Percentiles rank a stretch among this genome's conserved stretches.
Evolutionary conservation across 2,329 filamentous ascomycete genomes (phyloP).

Genomic region (Aspergillus pseudonomiae): DNA sequence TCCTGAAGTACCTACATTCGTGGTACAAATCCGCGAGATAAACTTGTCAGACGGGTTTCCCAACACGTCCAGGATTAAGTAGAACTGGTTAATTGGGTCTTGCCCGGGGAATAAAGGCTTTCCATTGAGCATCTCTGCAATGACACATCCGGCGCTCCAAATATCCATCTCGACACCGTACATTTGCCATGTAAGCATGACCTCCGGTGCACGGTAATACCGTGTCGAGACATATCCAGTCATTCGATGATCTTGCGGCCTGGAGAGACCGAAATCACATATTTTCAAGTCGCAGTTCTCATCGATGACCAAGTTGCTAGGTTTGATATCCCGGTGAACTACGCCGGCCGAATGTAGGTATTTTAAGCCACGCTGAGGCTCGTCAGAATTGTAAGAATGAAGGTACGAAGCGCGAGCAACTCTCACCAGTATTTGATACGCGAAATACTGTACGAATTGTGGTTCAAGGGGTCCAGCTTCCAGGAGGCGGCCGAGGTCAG

Average conservation of each 20-base stretch:
- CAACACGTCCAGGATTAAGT: constrained; percentile 95
- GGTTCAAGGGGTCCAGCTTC: constrained; percentile 65
- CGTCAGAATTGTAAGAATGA: constrained; percentile 47
- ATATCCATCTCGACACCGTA: constrained; percentile 98
- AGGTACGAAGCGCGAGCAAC: no score
- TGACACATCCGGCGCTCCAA: constrained; percentile 99
- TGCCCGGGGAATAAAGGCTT: constrained; percentile 98
- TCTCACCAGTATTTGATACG: constrained; percentile 3
- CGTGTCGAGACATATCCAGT: constrained; percentile 2
- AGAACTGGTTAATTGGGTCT: constrained; percentile 98
- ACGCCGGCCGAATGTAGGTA: constrained; percentile 10
- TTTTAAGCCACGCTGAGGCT: constrained; percentile 72
- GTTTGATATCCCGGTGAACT: constrained; percentile 10
- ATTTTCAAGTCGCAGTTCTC: constrained; percentile 9
- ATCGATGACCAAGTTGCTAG: constrained; percentile 7
- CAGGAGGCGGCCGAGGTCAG: constrained; percentile 89
- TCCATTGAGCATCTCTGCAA: constrained; percentile 97
- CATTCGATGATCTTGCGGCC: constrained; percentile 76
- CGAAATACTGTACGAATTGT: not conserved
- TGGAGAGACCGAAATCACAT: constrained; percentile 6
- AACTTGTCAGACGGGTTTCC: constrained; percentile 96
- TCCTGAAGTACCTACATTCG: not conserved
- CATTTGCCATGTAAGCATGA: constrained; percentile 77
- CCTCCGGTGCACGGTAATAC: constrained; percentile 11
- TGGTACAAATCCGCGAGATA: constrained; percentile 65